Evolutionary conservation across 139 green algal species (phyloP), one percentile per base, ranked within the genome.

Genomic region (Chlorella sp.): DNA sequence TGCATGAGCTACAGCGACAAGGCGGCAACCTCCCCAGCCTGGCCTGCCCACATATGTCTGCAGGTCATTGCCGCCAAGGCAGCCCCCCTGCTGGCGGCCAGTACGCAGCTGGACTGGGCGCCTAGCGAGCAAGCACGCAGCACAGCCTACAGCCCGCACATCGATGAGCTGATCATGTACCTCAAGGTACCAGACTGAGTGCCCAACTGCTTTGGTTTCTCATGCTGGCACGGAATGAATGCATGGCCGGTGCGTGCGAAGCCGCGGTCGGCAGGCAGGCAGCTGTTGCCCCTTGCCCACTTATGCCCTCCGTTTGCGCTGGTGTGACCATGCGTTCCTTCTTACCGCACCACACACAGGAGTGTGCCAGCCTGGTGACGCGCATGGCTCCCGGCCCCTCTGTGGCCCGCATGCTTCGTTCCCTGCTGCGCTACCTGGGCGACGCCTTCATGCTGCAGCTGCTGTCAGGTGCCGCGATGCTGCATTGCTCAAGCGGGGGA

Each of bases 121-220:
- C 93, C 93, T 0, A 32, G 67, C 2, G 78, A 84, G 80, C 87
- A 90, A 34, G 80, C 89, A 36, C 83, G 78, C 39, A 64, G 41
- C 39, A 74, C 63, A 28, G 67, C 55, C 26, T 79, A 73, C 25
- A 91, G 83, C 79, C 56, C 80, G 3, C 89, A 92, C 71, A 83
- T 91, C 0, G 81, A 90, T 0, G 89, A 93, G 38, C 88, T 95
- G 64, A 75, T 95, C 23, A 75, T 85, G 17, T 88, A 86, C 62
- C 71, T 95, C 12, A 88, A 91, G 90, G 92, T 88, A 39, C n/a
- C n/a, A n/a, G n/a, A n/a, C n/a, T n/a, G n/a, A n/a, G n/a, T n/a
- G n/a, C n/a, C n/a, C n/a, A n/a, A n/a, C n/a, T n/a, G n/a, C n/a
- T n/a, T n/a, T n/a, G n/a, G n/a, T n/a, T n/a, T n/a, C n/a, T n/a